A percentile compares a stretch with the other conserved stretches of the same genome.
phyloP scores from a whole-genome alignment of 306 rosid species.

The Vigna angularis region DNA sequence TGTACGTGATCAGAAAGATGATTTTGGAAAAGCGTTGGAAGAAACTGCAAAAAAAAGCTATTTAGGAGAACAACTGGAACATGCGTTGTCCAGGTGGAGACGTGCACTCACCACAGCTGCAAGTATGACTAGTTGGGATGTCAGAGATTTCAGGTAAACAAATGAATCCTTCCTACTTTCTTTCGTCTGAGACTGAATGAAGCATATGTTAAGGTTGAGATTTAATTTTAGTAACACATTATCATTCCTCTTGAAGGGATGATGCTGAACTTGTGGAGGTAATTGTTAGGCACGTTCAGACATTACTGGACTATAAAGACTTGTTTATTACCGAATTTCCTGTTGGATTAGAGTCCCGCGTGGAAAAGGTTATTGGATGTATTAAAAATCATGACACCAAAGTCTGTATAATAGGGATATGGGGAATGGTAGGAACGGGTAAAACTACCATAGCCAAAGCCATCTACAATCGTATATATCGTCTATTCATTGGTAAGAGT shows the following conservation, averaged over 20 bases:
- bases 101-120: background rate
- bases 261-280: background rate
- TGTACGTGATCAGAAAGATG: background rate
- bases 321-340: too few relatives aligned
- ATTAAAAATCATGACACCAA: background rate
- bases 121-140: background rate
- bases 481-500: background rate
- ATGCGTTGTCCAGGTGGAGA: background rate
- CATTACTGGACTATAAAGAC: background rate
- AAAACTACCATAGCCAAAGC: slow-evolving; percentile 16
- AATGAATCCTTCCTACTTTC: too few relatives aligned
- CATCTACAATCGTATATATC: background rate
- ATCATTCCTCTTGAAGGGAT: too few relatives aligned
- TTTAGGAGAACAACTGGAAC: too few relatives aligned
- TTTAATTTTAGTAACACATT: too few relatives aligned
- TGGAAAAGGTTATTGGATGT: background rate
- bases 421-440: slow-evolving; percentile 41
- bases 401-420: slow-evolving; percentile 11
- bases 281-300: background rate
- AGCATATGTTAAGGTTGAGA: too few relatives aligned
- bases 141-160: background rate
- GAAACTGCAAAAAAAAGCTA: too few relatives aligned
- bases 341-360: slow-evolving; percentile 14
- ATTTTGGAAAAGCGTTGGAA: background rate
- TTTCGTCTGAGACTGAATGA: too few relatives aligned